Percentiles rank a stretch among this genome's conserved stretches.
Conservation (phyloP, 495 filamentous ascomycete species). For the Aspergillus bridgeri region DNA sequence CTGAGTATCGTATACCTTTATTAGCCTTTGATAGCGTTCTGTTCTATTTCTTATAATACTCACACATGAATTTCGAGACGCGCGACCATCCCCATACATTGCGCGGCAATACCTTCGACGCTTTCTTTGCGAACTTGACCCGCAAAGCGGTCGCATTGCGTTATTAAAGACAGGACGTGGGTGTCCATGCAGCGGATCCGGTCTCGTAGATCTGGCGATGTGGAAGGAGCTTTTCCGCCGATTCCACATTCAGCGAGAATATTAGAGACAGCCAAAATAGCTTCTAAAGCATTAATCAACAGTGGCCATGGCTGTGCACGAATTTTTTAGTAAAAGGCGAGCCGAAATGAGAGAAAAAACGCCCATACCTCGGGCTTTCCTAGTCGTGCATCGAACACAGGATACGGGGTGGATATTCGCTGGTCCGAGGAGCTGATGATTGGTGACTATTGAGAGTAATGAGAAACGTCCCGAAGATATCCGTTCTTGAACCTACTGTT, state of each 20-base stretch:
- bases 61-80: neutral
- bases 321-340: neutral
- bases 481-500: neutral
- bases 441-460: slow-evolving; percentile 24
- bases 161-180: neutral
- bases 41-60: neutral
- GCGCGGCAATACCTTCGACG: neutral
- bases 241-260: neutral
- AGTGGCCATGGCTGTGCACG: slow-evolving; percentile 1
- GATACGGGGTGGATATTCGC: slow-evolving; percentile 44
- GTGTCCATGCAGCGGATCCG: neutral
- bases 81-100: neutral
- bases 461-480: neutral
- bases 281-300: neutral
- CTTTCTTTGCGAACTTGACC: neutral
- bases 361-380: neutral
- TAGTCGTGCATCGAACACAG: slow-evolving; percentile 19
- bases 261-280: neutral
- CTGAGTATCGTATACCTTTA: neutral
- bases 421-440: slow-evolving; percentile 39
- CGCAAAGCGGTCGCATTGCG: neutral
- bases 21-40: neutral
- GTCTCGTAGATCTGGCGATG: neutral
- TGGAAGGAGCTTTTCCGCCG: neutral
- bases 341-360: too few species aligned